Evolutionary conservation across 2,329 filamentous ascomycete species (phyloP).

Genomic region (Beauveria brongniartii): DNA sequence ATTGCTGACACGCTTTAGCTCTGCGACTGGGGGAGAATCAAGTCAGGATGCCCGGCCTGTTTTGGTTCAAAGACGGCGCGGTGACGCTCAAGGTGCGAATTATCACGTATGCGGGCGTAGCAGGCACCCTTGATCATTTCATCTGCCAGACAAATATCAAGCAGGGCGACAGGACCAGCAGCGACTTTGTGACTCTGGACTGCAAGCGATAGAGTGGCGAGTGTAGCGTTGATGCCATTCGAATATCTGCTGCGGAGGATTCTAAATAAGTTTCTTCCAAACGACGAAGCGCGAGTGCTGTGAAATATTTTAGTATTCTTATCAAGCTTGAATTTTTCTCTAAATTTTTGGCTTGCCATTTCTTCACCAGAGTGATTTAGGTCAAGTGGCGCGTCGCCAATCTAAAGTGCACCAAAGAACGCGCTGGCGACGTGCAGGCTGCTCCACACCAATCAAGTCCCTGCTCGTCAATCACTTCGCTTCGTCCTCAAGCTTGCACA

Average conservation of each 20-base stretch:
- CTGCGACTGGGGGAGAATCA: constrained; percentile 2
- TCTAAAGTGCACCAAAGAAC: constrained; percentile 4
- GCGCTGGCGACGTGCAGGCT: neutral
- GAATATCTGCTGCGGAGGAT: neutral
- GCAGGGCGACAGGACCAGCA: constrained; percentile 5
- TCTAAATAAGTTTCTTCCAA: neutral
- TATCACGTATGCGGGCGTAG: constrained; percentile 3
- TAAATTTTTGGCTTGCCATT: too few species aligned
- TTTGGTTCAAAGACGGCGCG: neutral
- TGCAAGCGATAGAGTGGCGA: neutral
- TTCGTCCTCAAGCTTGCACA: neutral
- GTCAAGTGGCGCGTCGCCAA: constrained; percentile 1
- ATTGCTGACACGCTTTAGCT: neutral
- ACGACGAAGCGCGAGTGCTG: too few species aligned
- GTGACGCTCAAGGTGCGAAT: constrained; percentile 2
- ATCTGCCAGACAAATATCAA: constrained; percentile 3
- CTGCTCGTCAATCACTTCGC: neutral
- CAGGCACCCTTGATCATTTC: constrained; percentile 1
- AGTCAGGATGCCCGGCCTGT: neutral
- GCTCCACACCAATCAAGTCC: neutral
- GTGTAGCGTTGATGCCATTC: neutral
- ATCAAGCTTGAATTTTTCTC: neutral
- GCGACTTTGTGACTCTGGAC: constrained; percentile 1
- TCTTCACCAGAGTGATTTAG: neutral
- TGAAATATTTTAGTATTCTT: neutral